Base-by-base conservation (phyloP, 306 rosid species). In the Malus orientalis region DNA sequence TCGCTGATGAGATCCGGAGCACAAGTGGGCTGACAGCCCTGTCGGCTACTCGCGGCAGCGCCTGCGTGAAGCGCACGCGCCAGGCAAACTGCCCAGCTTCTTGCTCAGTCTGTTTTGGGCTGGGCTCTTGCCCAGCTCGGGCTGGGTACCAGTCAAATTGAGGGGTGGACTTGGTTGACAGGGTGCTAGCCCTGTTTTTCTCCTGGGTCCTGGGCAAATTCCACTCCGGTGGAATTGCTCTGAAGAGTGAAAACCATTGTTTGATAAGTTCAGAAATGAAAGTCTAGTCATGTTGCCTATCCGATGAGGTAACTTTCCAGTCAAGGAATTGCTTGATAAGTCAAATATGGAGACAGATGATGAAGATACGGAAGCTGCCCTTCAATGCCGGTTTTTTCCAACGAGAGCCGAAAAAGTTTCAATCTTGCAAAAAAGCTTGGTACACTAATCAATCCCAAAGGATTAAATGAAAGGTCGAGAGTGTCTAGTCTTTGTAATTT, bases 211-310 rank as follows among this genome's bases (percentile, higher is more conserved):
- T 22, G 23, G 23, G 23, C 23, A 22, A 22, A 22, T 22, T 22
- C 23, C 23, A 22, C 23, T 22, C 23, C 23, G 23, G 23, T 22
- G 23, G 23, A 22, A 22, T 22, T 22, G 23, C 23, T 22, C 23
- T 22, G 86, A 76, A 1, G 91, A 87, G 64, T 66, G 87, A 25
- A 89, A 86, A 40, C 65, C 83, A 25, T 89, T 87, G 59, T 79
- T 84, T 44, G 91, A 89, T 6, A 89, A 36, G 84, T 87, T 89
- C 13, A 89, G 84, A 70, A 83, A 86, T 22, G 91, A 78, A 49
- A 89, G 85, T 69, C 22, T 83, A 9, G 87, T 84, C 94, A 87
- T 82, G 80, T 87, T 89, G 45, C 94, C 94, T 47, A 89, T 86
- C 91, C 91, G 84, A 67, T 53, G 45, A 1, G 94, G 94, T n/a